Percentiles rank a stretch among this genome's conserved stretches.
Conservation (phyloP, 2,329 filamentous ascomycete genomes). For the Parascedosporium putredinis region DNA sequence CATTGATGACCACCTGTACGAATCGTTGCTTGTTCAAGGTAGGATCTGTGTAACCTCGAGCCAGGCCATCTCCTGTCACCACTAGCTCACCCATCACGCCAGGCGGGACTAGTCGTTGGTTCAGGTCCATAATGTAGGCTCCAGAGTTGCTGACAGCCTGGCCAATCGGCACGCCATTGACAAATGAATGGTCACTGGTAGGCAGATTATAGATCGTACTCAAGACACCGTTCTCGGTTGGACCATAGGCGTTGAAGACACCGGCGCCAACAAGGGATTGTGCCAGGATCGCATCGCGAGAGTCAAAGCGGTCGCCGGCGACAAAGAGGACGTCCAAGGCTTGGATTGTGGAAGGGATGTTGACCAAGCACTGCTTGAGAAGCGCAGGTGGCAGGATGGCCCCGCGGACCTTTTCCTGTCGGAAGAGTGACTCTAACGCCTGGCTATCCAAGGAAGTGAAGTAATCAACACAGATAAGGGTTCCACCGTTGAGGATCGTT, state of each 20-base stretch:
- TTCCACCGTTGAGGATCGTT: slow-evolving; percentile 7
- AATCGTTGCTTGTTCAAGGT: slow-evolving; percentile 11
- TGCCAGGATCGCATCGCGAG: background rate
- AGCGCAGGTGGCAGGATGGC: background rate
- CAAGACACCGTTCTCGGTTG: slow-evolving; percentile 15
- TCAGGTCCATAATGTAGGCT: slow-evolving; percentile 12
- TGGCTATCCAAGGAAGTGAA: background rate
- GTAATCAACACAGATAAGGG: background rate
- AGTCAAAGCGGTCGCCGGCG: background rate
- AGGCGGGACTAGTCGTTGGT: slow-evolving; percentile 12
- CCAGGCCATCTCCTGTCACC: slow-evolving; percentile 15
- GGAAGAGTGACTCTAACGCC: background rate
- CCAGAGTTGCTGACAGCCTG: slow-evolving; percentile 15
- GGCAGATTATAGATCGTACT: slow-evolving; percentile 11
- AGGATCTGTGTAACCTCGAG: slow-evolving; percentile 14
- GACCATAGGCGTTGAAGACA: slow-evolving; percentile 14
- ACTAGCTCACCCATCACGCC: slow-evolving; percentile 18
- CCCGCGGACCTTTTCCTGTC: background rate
- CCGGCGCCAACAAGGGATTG: slow-evolving; percentile 2
- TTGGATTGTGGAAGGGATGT: background rate
- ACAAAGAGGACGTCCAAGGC: background rate
- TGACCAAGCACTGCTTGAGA: background rate
- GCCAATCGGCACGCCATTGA: slow-evolving; percentile 16
- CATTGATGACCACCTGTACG: slow-evolving; percentile 7
- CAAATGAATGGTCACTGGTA: background rate